phyloP scores from a whole-genome alignment of 345 rosid genomes.

The Dimocarpus longan region DNA sequence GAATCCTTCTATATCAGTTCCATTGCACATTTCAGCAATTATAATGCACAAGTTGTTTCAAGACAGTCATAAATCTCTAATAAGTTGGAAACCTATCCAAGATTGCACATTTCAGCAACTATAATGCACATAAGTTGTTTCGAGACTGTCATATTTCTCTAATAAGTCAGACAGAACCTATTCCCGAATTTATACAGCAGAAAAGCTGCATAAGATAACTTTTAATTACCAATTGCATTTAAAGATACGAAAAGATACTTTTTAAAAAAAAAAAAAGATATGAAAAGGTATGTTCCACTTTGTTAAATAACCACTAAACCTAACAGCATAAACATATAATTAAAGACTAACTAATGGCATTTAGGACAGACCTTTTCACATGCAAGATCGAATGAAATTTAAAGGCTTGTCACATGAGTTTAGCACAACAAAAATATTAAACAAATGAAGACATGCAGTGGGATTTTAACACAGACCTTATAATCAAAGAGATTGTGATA shows the following conservation, averaged over 20 bases:
- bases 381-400: background rate
- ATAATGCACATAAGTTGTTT: background rate
- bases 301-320: background rate
- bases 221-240: background rate
- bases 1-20: constrained; percentile 18
- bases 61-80: background rate
- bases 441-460: background rate
- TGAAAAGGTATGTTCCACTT: background rate
- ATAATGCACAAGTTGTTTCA: background rate
- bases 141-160: constrained; percentile 2
- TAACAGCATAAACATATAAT: background rate
- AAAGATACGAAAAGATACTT: background rate
- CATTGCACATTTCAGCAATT: constrained; percentile 1
- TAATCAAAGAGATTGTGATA: background rate
- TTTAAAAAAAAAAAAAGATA: no score
- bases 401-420: background rate
- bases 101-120: background rate
- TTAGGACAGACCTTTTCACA: background rate
- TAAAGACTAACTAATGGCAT: background rate
- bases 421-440: background rate
- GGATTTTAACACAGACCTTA: background rate
- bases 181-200: constrained; percentile 1
- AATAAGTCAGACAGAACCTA: background rate
- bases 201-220: background rate
- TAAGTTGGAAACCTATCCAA: constrained; percentile 6